Conservation (phyloP, 176 grass and related monocot genomes). For the Themeda triandra region DNA sequence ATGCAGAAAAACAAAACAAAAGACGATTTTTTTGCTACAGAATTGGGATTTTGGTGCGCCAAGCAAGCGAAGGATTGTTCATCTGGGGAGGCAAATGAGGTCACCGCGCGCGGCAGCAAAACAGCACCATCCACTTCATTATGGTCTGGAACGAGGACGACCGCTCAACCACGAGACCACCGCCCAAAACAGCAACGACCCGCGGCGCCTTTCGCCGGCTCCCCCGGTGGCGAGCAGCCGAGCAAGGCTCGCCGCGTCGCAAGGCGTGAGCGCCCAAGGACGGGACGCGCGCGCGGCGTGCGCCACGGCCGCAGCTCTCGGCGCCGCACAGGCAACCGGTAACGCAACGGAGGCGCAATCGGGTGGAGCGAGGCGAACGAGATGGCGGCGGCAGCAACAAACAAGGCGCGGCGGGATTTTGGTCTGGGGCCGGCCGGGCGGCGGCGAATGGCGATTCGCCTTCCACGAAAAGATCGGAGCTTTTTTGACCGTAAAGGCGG, state of each 20-base stretch:
- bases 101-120: slow-evolving; percentile 28
- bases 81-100: slow-evolving; percentile 25
- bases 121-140: neutral
- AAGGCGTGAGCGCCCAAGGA: slow-evolving; percentile 36
- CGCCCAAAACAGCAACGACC: slow-evolving; percentile 7
- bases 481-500: slow-evolving; percentile 8
- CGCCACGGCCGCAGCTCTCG: slow-evolving; percentile 23
- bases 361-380: neutral
- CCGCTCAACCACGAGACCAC: neutral
- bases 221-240: neutral
- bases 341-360: neutral
- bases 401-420: neutral
- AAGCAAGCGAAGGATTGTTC: slow-evolving; percentile 3
- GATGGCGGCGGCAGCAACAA: neutral
- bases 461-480: neutral
- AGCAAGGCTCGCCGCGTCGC: neutral
- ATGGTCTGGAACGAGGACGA: neutral
- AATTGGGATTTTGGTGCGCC: neutral
- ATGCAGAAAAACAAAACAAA: neutral
- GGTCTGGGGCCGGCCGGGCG: neutral
- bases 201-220: slow-evolving; percentile 14
- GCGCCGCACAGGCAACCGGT: neutral
- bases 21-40: neutral
- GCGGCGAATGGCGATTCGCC: neutral
- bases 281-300: slow-evolving; percentile 28